Conservation (phyloP, 2,329 filamentous ascomycete species). For the Akanthomyces dipterigenus region DNA sequence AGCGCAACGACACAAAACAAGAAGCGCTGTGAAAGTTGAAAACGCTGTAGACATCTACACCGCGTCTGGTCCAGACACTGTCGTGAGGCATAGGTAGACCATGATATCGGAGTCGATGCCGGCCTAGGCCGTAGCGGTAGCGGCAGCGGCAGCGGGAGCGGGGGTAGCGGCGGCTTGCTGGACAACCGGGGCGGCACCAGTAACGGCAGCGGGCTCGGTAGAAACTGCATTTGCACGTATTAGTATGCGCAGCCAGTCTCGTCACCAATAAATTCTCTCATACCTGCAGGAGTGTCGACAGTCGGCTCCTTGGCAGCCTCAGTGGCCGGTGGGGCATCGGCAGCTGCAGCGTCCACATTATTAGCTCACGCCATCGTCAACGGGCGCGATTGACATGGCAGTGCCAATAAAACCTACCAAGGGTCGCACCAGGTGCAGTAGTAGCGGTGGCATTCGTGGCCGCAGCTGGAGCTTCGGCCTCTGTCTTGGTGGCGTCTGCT, state of each 20-base stretch:
- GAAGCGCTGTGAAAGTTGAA: constrained; percentile 8
- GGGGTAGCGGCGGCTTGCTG: constrained; percentile 16
- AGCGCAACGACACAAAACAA: not conserved
- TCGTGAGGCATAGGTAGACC: not conserved
- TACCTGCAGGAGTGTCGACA: constrained; percentile 14
- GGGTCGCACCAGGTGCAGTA: constrained; percentile 17
- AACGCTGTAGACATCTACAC: not conserved
- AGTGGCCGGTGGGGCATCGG: constrained; percentile 16
- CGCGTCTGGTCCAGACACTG: not conserved
- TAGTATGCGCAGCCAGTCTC: not conserved
- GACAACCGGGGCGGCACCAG: constrained; percentile 7
- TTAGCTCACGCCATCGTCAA: constrained; percentile 7
- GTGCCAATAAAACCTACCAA: constrained; percentile 7
- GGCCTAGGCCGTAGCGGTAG: constrained; percentile 15
- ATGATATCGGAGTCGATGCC: not conserved
- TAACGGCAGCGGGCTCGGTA: constrained; percentile 6
- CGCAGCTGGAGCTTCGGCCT: constrained; percentile 14
- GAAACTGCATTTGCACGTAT: not conserved
- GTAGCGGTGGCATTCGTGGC: constrained; percentile 21
- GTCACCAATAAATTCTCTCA: not conserved
- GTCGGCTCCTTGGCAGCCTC: constrained; percentile 19
- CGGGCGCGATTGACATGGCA: not conserved
- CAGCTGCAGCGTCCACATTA: constrained; percentile 12
- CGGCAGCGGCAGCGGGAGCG: constrained; percentile 14
- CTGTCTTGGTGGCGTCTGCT: constrained; percentile 1